phyloP scores from a whole-genome alignment of 768 basidiomycete species.

The Russula earlei region DNA sequence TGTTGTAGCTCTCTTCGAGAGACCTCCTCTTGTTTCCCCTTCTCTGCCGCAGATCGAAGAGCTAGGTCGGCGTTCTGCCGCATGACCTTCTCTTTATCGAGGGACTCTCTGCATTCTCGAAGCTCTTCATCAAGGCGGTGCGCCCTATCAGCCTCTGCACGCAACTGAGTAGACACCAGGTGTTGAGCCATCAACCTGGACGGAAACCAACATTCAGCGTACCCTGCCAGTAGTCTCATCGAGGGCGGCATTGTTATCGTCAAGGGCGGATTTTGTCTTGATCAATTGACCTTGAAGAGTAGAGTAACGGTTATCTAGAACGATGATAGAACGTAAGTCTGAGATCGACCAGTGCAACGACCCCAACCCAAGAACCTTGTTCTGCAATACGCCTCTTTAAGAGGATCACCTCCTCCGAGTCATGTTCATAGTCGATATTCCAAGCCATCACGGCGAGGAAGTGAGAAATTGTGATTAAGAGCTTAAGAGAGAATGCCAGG shows the following conservation, averaged over 20 bases:
- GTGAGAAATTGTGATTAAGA: too few relatives aligned
- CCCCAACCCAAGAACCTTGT: conserved; percentile 8
- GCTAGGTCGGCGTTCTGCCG: conserved; percentile 17
- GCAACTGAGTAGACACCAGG: conserved; percentile 1
- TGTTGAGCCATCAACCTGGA: background rate
- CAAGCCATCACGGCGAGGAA: conserved; percentile 15
- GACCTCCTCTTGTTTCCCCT: conserved; percentile 11
- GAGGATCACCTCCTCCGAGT: conserved; percentile 15
- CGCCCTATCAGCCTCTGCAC: conserved; percentile 18
- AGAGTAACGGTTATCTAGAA: conserved; percentile 14
- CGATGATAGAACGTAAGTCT: background rate
- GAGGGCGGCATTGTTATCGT: conserved; percentile 16
- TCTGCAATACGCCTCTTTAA: conserved; percentile 20
- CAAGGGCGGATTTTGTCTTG: conserved; percentile 6
- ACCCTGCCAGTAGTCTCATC: conserved; percentile 17
- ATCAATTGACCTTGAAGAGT: conserved; percentile 16
- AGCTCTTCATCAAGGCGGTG: conserved; percentile 9
- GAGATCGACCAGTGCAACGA: background rate
- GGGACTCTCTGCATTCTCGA: conserved; percentile 6
- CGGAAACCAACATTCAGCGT: background rate
- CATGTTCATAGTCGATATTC: conserved; percentile 18
- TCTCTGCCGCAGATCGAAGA: conserved; percentile 8
- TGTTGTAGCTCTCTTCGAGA: conserved; percentile 15
- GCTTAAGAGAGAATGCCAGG: background rate
- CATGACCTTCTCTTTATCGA: conserved; percentile 15